Conservation (phyloP, 176 grass and related monocot species). For the Eleusine coracana region DNA sequence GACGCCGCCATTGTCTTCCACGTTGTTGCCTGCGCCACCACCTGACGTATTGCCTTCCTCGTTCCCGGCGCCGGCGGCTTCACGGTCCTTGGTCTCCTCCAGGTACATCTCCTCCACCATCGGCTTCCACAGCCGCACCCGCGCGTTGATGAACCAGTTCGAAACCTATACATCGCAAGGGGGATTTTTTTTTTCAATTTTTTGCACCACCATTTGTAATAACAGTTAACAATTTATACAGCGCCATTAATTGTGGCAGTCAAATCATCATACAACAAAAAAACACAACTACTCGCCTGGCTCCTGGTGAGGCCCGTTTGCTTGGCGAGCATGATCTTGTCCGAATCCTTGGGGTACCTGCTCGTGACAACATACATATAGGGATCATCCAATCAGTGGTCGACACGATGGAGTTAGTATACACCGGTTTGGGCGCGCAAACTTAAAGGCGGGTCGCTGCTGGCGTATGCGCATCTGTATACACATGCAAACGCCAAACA, state of each 20-base stretch:
- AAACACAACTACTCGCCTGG: slow-evolving; percentile 55
- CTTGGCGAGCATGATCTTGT: slow-evolving; percentile 98
- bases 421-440: slow-evolving; percentile 16
- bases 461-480: background rate
- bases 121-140: slow-evolving; percentile 96
- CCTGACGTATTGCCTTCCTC: slow-evolving; percentile 30
- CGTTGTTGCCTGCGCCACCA: slow-evolving; percentile 49
- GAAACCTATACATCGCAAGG: slow-evolving; percentile 57
- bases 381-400: background rate
- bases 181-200: too few relatives aligned
- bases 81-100: slow-evolving; percentile 87
- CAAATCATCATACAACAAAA: slow-evolving; percentile 1
- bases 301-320: slow-evolving; percentile 96
- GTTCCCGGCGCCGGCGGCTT: slow-evolving; percentile 33
- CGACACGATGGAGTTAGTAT: slow-evolving; percentile 22
- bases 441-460: background rate
- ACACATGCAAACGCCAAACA: background rate
- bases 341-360: slow-evolving; percentile 99
- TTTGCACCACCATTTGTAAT: background rate
- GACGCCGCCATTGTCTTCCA: slow-evolving; percentile 5
- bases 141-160: slow-evolving; percentile 99
- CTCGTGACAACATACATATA: slow-evolving; percentile 35
- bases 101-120: slow-evolving; percentile 99
- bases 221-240: too few relatives aligned
- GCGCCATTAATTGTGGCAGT: background rate